Conservation (phyloP, 2,329 filamentous ascomycete genomes). For the Cladorrhinum sp. region DNA sequence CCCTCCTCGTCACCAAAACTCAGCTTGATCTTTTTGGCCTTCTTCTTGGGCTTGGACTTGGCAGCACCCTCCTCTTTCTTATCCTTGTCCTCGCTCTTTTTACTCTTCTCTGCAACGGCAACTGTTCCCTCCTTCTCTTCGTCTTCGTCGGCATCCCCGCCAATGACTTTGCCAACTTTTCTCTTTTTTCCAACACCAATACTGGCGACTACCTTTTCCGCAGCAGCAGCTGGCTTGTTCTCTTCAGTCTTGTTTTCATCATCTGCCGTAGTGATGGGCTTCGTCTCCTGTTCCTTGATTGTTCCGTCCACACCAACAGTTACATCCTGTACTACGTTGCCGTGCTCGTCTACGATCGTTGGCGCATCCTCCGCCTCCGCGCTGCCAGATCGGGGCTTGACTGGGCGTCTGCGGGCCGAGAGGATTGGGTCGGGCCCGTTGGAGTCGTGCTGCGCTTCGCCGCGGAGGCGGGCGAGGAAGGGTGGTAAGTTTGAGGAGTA, state of each 20-base stretch:
- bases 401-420: constrained; percentile 47
- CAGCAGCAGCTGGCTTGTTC: constrained; percentile 26
- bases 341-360: constrained; percentile 69
- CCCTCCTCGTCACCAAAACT: constrained; percentile 63
- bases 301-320: constrained; percentile 42
- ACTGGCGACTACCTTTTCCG: constrained; percentile 29
- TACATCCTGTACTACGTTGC: constrained; percentile 52
- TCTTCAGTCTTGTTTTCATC: constrained; percentile 13
- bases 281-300: too few species aligned
- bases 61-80: background rate
- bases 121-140: constrained; percentile 30
- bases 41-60: constrained; percentile 43
- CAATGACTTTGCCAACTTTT: constrained; percentile 54
- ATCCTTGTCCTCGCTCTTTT: constrained; percentile 11
- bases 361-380: constrained; percentile 75
- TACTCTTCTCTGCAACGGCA: constrained; percentile 6
- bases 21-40: constrained; percentile 63
- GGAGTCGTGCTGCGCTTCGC: constrained; percentile 43
- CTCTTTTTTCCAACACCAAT: constrained; percentile 22
- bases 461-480: constrained; percentile 57
- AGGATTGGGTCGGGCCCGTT: constrained; percentile 50
- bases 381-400: constrained; percentile 56
- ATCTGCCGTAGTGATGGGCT: constrained; percentile 17
- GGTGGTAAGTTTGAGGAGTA: constrained; percentile 61
- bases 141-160: constrained; percentile 35